Evolutionary conservation across 129 eudicot species (phyloP).

Genomic region (Tagetes erecta): DNA sequence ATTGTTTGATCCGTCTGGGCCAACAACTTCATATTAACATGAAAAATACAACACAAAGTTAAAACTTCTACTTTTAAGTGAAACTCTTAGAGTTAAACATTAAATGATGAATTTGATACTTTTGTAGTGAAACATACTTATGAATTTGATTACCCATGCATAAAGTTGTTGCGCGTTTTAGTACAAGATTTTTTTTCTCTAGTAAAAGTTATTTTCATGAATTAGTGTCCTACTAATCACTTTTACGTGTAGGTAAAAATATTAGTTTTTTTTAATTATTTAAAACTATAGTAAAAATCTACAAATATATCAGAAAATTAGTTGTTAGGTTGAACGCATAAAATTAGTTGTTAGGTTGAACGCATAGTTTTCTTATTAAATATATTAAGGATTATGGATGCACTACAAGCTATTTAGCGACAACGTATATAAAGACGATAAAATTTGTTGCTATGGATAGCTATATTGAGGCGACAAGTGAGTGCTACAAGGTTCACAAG

Average conservation of each 20-base stretch:
- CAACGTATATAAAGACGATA: too few relatives aligned
- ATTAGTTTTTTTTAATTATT: neutral
- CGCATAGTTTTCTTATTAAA: neutral
- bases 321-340: neutral
- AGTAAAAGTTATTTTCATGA: neutral
- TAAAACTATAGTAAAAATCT: neutral
- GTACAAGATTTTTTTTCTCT: neutral
- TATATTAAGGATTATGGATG: too few relatives aligned
- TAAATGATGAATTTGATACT: neutral
- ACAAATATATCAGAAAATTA: neutral
- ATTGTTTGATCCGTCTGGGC: too few relatives aligned
- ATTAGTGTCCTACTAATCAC: neutral
- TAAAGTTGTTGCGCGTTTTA: constrained; percentile 3
- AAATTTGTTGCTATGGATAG: too few relatives aligned
- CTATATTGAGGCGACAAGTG: too few relatives aligned
- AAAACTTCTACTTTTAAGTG: too few relatives aligned
- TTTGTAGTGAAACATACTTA: neutral
- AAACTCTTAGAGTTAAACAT: neutral
- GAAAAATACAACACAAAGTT: too few relatives aligned
- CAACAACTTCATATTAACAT: too few relatives aligned
- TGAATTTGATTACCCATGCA: constrained; percentile 2
- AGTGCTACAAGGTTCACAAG: too few relatives aligned
- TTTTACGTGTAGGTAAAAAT: neutral
- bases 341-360: neutral
- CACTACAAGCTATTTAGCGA: too few relatives aligned